phyloP scores from a whole-genome alignment of 345 rosid genomes.

The Eucalyptus sp. region DNA sequence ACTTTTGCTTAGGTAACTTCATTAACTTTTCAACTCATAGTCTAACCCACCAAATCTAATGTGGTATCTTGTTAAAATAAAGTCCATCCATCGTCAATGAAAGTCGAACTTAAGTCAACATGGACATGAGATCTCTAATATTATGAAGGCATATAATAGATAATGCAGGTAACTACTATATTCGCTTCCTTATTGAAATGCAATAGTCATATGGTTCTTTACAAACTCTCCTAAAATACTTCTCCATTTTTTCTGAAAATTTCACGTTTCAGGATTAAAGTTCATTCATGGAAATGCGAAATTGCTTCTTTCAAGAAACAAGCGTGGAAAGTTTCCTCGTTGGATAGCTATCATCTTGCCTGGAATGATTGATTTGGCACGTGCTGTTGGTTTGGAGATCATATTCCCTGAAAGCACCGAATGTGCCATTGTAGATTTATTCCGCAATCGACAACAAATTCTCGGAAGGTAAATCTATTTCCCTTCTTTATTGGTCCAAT shows the following conservation, averaged over 20 bases:
- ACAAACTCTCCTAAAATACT: background rate
- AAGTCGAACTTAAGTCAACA: background rate
- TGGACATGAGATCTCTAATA: background rate
- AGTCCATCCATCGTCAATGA: background rate
- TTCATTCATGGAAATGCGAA: slow-evolving; percentile 23
- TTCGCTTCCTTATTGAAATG: background rate
- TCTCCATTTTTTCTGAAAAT: background rate
- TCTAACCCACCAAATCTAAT: background rate
- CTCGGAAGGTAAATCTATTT: slow-evolving; percentile 12
- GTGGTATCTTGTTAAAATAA: background rate
- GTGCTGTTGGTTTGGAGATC: slow-evolving; percentile 16
- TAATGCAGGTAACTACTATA: background rate
- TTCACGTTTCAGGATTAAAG: slow-evolving; percentile 11
- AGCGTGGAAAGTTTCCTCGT: slow-evolving; percentile 17
- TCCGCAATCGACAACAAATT: slow-evolving; percentile 15
- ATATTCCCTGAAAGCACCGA: slow-evolving; percentile 1
- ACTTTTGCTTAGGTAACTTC: background rate
- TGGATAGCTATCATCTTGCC: slow-evolving; percentile 46
- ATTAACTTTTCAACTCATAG: background rate
- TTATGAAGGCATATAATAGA: background rate
- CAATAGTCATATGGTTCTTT: background rate
- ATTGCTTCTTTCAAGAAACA: slow-evolving; percentile 7
- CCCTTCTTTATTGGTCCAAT: background rate
- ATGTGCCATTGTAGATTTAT: background rate
- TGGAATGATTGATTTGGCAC: slow-evolving; percentile 38